A percentile compares a stretch with the other conserved stretches of the same genome.
Conservation (phyloP, 352 stramenopile genomes). For the Pythium coloratum region DNA sequence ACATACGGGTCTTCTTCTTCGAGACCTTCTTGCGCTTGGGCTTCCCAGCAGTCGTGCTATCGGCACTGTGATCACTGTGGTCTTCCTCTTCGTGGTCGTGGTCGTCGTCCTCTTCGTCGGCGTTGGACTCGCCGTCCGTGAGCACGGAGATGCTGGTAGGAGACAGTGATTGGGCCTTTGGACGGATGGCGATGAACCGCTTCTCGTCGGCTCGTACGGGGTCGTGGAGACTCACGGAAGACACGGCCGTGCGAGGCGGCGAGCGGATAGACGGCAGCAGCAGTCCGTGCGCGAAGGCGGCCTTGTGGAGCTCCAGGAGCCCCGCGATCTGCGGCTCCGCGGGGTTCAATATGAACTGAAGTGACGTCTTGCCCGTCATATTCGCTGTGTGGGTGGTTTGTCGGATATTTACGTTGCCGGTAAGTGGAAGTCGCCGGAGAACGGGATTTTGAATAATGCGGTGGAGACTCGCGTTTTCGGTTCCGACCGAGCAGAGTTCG, state of each 20-base stretch:
- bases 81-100: background rate
- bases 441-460: constrained; percentile 6
- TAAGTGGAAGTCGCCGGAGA: background rate
- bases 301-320: constrained; percentile 22
- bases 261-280: background rate
- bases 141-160: constrained; percentile 1
- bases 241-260: background rate
- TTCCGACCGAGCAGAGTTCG: background rate
- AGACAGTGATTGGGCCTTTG: background rate
- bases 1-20: constrained; percentile 44
- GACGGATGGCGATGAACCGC: constrained; percentile 25
- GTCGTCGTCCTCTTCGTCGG: constrained; percentile 9
- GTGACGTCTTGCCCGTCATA: constrained; percentile 21
- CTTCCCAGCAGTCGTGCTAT: background rate
- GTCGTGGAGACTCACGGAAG: background rate
- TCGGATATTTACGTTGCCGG: background rate
- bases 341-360: constrained; percentile 28
- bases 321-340: constrained; percentile 11
- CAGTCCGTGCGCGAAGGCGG: constrained; percentile 2
- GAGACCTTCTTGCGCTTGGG: constrained; percentile 21
- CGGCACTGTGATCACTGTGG: background rate
- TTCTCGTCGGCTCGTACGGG: constrained; percentile 16
- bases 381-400: background rate
- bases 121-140: constrained; percentile 17
- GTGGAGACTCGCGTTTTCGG: background rate